Evolutionary conservation across 495 filamentous ascomycete species (phyloP), one percentile per base, ranked within the genome.

Genomic region (Tuber aestivum): DNA sequence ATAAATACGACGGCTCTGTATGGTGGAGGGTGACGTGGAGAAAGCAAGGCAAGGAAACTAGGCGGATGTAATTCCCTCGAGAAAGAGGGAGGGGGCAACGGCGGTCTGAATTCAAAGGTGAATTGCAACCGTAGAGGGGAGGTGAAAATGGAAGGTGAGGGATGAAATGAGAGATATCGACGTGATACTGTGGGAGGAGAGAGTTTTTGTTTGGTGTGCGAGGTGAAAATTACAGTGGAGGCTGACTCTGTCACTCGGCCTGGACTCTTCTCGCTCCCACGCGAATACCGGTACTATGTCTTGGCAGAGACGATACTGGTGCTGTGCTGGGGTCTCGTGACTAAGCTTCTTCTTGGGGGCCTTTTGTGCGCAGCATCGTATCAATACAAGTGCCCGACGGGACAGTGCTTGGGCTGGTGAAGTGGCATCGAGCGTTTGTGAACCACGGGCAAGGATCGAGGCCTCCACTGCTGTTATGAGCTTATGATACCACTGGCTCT

Each of bases 21-120:
- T 65, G 27, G 27, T 65, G 18, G 56, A 65, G 56, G 56, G 56
- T 65, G 56, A 65, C 56, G 56, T 65, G 56, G 56, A 65, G 56
- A 65, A 65, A 35, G 56, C 27, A 18, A 65, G 56, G 32, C 27
- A 35, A 35, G 14, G 32, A 65, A 65, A 65, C 56, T 5, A 65
- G 56, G 27, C 27, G 27, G 16, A 65, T 65, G 27, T 35, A 32
- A 27, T 35, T 1, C 56, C 18, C 27, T 20, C 56, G 27, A 35
- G 56, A 65, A n/a, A n/a, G n/a, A n/a, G n/a, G 27, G 14, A n/a
- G 56, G 35, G 18, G 27, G n/a, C n/a, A n/a, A n/a, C n/a, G n/a
- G 56, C 27, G 16, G 56, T 14, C 56, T 65, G 8, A 8, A 35
- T 65, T 35, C 56, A 35, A 35, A 65, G 56, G 56, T 32, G 56